Evolutionary conservation across 1,284 basidiomycete species (phyloP).

Genomic region (Moesziomyces sp.): DNA sequence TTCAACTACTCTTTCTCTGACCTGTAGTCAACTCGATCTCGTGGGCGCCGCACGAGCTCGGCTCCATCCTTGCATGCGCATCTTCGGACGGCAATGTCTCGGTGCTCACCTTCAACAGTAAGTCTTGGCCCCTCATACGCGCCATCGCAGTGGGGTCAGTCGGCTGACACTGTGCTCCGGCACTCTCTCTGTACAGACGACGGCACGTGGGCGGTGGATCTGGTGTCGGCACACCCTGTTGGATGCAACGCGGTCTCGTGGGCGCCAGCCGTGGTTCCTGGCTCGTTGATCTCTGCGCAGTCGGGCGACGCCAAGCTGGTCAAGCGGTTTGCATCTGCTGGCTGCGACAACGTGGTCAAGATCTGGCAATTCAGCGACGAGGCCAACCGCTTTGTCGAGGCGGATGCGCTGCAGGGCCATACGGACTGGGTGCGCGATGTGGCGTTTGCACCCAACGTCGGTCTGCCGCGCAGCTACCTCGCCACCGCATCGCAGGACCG

Average conservation of each 20-base stretch:
- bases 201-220: conserved; percentile 93
- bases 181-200: conserved; percentile 75
- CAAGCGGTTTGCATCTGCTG: conserved; percentile 83
- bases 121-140: conserved; percentile 58
- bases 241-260: conserved; percentile 97
- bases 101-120: conserved; percentile 95
- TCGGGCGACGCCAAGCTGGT: conserved; percentile 42
- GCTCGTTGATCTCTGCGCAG: conserved; percentile 71
- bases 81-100: conserved; percentile 98
- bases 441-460: conserved; percentile 96
- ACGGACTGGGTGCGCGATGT: conserved; percentile 98
- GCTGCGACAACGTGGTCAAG: conserved; percentile 94
- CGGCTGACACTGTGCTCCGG: not conserved
- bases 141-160: too few species aligned
- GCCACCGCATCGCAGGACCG: conserved; percentile 89
- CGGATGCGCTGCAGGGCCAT: conserved; percentile 71
- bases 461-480: conserved; percentile 91
- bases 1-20: not conserved
- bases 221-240: conserved; percentile 94
- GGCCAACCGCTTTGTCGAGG: conserved; percentile 59
- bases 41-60: conserved; percentile 97
- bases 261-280: conserved; percentile 90
- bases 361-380: conserved; percentile 82
- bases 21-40: conserved; percentile 90
- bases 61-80: conserved; percentile 94